Percentiles rank a stretch among this genome's conserved stretches.
Conservation (phyloP, 768 basidiomycete species). For the Kwoniella bestiolae region DNA sequence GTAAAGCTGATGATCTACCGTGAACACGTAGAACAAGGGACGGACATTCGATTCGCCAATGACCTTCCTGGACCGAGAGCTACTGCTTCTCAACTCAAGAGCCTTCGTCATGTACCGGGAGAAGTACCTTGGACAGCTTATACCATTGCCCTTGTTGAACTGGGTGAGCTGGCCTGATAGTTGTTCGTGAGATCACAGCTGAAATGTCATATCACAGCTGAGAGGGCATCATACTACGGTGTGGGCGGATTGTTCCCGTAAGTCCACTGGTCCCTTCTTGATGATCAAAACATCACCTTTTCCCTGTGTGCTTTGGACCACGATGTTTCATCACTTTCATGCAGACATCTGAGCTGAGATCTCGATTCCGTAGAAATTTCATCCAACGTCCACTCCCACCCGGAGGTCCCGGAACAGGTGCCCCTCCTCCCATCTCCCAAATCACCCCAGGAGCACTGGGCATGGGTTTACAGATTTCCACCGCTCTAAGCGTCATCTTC, state of each 20-base stretch:
- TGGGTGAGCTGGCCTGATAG: constrained; percentile 17
- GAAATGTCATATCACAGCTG: constrained; percentile 25
- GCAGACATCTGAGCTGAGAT: background rate
- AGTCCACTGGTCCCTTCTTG: background rate
- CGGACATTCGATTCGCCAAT: background rate
- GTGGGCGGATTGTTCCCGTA: constrained; percentile 34
- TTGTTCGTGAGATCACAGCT: background rate
- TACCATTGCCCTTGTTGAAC: constrained; percentile 24
- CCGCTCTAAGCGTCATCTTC: constrained; percentile 38
- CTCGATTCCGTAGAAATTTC: constrained; percentile 29
- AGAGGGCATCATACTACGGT: constrained; percentile 43
- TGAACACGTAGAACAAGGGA: no score
- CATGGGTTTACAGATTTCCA: constrained; percentile 27
- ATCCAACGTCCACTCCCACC: constrained; percentile 38
- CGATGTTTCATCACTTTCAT: background rate
- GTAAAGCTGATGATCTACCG: no score
- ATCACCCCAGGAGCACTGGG: constrained; percentile 29
- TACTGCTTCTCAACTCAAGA: constrained; percentile 9
- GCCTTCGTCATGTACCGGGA: constrained; percentile 16
- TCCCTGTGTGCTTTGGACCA: background rate
- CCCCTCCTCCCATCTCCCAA: constrained; percentile 24
- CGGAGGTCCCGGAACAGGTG: constrained; percentile 42
- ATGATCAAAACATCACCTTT: background rate
- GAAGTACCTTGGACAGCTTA: constrained; percentile 27
- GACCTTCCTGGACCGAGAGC: constrained; percentile 14